Percentiles rank a stretch among this genome's conserved stretches.
These are phyloP conservation scores for Tetracladium setigerum DNA, from an alignment of 495 filamentous ascomycete genomes.

Conservation along the genomic window DNA sequence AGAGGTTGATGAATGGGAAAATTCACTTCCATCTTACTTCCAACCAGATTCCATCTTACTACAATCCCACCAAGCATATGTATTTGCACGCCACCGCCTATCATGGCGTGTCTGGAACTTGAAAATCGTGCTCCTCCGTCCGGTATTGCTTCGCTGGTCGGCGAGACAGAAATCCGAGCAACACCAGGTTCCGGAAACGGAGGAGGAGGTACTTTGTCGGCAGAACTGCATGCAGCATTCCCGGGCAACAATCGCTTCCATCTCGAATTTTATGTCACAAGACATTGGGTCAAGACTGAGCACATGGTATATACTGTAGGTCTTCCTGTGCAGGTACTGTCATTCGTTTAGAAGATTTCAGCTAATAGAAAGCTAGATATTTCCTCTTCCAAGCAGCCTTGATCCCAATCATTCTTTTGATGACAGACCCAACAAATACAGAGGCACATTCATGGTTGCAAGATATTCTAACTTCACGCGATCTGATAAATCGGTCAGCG, in stretches of 20 bases:
- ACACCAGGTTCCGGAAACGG: background rate
- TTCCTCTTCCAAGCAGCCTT: constrained; percentile 48
- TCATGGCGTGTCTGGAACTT: constrained; percentile 46
- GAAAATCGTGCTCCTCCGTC: constrained; percentile 43
- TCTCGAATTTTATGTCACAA: constrained; percentile 27
- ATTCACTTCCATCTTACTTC: constrained; percentile 37
- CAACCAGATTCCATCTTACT: constrained; percentile 20
- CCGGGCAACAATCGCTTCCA: constrained; percentile 35
- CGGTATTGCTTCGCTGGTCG: constrained; percentile 35
- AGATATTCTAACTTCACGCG: constrained; percentile 35
- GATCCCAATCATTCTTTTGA: constrained; percentile 42
- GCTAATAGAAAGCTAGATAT: constrained; percentile 25
- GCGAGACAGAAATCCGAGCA: background rate
- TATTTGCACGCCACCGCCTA: constrained; percentile 32
- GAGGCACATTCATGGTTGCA: constrained; percentile 37
- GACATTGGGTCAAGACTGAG: constrained; percentile 36
- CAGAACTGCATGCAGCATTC: constrained; percentile 34
- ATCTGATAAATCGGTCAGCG: constrained; percentile 19
- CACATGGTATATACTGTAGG: constrained; percentile 46
- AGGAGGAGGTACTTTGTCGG: background rate
- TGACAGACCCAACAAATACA: constrained; percentile 37
- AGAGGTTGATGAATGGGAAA: constrained; percentile 41
- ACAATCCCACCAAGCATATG: constrained; percentile 28
- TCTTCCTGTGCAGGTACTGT: background rate
- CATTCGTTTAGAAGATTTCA: background rate